Conservation (phyloP, 257 asterid species). For the Rauvolfia tetraphylla region DNA sequence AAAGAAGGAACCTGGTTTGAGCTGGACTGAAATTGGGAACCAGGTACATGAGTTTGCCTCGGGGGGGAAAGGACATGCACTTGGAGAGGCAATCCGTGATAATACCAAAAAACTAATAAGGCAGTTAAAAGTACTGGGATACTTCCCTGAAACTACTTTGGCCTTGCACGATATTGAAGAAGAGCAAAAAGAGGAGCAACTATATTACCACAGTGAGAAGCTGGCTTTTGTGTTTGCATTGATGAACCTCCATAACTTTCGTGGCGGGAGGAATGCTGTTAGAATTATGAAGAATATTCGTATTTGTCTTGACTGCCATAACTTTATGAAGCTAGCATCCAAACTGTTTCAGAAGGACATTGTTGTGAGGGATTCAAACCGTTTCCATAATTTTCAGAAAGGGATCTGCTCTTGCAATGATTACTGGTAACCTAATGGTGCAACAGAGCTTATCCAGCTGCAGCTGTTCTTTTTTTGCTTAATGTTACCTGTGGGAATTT, state of each 20-base stretch:
- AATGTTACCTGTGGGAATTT: background rate
- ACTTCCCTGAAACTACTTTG: slow-evolving; percentile 46
- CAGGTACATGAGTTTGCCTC: slow-evolving; percentile 74
- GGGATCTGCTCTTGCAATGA: slow-evolving; percentile 82
- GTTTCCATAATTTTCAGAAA: slow-evolving; percentile 70
- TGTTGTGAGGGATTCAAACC: slow-evolving; percentile 68
- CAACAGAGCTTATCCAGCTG: background rate
- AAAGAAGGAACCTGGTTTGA: slow-evolving; percentile 71
- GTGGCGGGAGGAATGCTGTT: slow-evolving; percentile 26
- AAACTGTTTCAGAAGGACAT: slow-evolving; percentile 46
- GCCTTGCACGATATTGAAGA: slow-evolving; percentile 74
- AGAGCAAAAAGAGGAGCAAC: slow-evolving; percentile 87
- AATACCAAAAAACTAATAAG: slow-evolving; percentile 38
- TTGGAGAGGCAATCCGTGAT: slow-evolving; percentile 43
- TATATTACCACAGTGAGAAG: slow-evolving; percentile 85
- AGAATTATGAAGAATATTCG: slow-evolving; percentile 64
- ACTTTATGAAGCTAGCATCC: slow-evolving; percentile 71
- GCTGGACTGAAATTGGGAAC: slow-evolving; percentile 67
- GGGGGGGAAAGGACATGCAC: slow-evolving; percentile 56
- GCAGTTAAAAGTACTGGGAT: slow-evolving; percentile 43
- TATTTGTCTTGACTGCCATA: slow-evolving; percentile 81
- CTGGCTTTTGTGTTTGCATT: slow-evolving; percentile 66
- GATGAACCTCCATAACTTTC: slow-evolving; percentile 35
- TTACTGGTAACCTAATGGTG: slow-evolving; percentile 44
- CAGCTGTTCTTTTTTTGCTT: background rate